Percentiles rank a stretch among this genome's conserved stretches.
Conservation (phyloP, 768 basidiomycete species). For the Paxillus ammoniavirescens region DNA sequence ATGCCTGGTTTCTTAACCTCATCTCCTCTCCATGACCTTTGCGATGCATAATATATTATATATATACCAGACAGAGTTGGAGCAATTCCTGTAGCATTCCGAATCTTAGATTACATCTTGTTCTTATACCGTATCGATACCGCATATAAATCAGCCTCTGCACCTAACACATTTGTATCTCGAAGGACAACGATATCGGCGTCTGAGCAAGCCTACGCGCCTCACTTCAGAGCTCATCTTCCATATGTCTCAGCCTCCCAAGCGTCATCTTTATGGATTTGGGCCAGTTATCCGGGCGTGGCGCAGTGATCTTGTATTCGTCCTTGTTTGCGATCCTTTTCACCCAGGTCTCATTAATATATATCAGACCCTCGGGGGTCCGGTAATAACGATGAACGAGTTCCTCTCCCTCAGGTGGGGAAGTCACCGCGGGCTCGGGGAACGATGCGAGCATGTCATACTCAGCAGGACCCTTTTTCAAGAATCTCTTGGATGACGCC, state of each 20-base stretch:
- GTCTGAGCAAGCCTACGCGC: too few species aligned
- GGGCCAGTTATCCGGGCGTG: too few species aligned
- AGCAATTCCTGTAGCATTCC: slow-evolving; percentile 9
- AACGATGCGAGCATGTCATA: slow-evolving; percentile 5
- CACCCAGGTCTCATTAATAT: slow-evolving; percentile 20
- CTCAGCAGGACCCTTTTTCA: slow-evolving; percentile 2
- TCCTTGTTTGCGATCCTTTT: slow-evolving; percentile 9
- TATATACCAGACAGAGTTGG: slow-evolving; percentile 4
- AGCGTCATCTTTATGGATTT: too few species aligned
- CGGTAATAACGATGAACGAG: slow-evolving; percentile 9
- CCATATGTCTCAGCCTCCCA: too few species aligned
- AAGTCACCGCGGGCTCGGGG: slow-evolving; percentile 4
- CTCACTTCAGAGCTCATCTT: too few species aligned
- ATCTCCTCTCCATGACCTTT: not conserved
- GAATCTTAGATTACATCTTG: slow-evolving; percentile 7
- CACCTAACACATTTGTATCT: not conserved
- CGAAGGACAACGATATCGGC: not conserved
- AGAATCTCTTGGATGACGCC: not conserved
- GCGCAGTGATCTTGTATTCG: not conserved
- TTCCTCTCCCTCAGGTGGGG: slow-evolving; percentile 16
- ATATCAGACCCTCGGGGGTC: slow-evolving; percentile 3
- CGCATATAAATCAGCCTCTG: not conserved
- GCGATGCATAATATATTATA: slow-evolving; percentile 1
- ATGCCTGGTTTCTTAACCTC: not conserved
- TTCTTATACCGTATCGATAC: slow-evolving; percentile 1